Percentiles rank a stretch among this genome's conserved stretches.
phyloP scores from a whole-genome alignment of 176 grass and related monocot species.

The Triticum urartu region DNA sequence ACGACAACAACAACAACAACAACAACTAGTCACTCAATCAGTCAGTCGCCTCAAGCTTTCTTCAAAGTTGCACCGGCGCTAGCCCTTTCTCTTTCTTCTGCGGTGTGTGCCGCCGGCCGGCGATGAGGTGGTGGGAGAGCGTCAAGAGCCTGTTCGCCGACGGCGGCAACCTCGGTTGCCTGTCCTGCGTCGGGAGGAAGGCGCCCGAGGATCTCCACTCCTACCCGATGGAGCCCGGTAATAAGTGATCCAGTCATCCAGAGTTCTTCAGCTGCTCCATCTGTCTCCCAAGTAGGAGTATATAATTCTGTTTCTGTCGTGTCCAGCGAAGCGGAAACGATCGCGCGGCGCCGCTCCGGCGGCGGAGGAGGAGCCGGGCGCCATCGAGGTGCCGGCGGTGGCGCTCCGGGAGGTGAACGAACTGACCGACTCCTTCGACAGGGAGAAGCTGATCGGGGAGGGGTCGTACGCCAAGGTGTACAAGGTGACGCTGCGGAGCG shows the following conservation, averaged over 20 bases:
- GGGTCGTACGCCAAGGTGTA: constrained; percentile 66
- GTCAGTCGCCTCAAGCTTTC: background rate
- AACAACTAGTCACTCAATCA: background rate
- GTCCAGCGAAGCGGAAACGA: constrained; percentile 11
- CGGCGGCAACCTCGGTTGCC: constrained; percentile 32
- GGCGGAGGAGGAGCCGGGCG: constrained; percentile 23
- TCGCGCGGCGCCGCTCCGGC: background rate
- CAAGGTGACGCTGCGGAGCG: constrained; percentile 23
- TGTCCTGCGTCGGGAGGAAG: constrained; percentile 28
- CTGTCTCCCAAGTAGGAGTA: too few species aligned
- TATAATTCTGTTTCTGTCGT: background rate
- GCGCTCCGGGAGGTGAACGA: constrained; percentile 43
- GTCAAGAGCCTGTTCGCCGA: constrained; percentile 19
- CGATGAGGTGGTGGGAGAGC: constrained; percentile 39
- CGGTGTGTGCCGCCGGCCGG: background rate
- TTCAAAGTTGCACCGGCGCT: background rate
- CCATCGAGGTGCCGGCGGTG: constrained; percentile 47
- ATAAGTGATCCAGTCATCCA: too few species aligned
- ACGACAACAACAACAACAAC: background rate
- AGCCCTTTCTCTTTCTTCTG: background rate
- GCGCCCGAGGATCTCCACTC: background rate
- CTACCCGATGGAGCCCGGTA: constrained; percentile 8
- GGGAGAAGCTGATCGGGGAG: constrained; percentile 41
- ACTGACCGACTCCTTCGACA: constrained; percentile 33
- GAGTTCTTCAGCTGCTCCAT: background rate